Evolutionary conservation across 2,329 filamentous ascomycete species (phyloP).

Genomic region (Parascedosporium putredinis): DNA sequence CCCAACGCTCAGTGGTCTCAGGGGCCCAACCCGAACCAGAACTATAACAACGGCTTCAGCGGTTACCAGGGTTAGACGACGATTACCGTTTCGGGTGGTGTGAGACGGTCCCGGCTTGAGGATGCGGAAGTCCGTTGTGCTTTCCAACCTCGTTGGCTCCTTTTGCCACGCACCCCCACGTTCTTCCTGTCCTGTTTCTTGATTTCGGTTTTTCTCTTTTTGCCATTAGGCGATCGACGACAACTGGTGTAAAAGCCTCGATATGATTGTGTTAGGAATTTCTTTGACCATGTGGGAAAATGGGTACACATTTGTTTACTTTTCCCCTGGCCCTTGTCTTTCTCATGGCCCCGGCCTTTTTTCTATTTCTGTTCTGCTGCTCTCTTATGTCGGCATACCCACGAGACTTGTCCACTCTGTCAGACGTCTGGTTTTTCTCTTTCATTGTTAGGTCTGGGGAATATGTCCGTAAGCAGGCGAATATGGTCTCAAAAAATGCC

Average conservation of each 20-base stretch:
- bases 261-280: slow-evolving; percentile 4
- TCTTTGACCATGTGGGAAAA: slow-evolving; percentile 6
- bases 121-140: no score
- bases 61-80: slow-evolving; percentile 49
- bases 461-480: slow-evolving; percentile 9
- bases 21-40: slow-evolving; percentile 38
- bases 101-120: no score
- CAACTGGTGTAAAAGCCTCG: neutral
- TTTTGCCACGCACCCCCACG: no score
- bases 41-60: slow-evolving; percentile 52
- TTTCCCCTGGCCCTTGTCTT: slow-evolving; percentile 15
- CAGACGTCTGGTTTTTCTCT: slow-evolving; percentile 13
- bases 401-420: slow-evolving; percentile 16
- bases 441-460: slow-evolving; percentile 16
- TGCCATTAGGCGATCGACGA: slow-evolving; percentile 2
- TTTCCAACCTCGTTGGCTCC: no score
- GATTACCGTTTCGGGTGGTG: neutral
- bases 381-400: slow-evolving; percentile 13
- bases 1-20: slow-evolving; percentile 47
- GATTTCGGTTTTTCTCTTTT: slow-evolving; percentile 7
- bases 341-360: slow-evolving; percentile 9
- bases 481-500: slow-evolving; percentile 9
- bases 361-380: slow-evolving; percentile 15
- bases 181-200: neutral
- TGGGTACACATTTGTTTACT: slow-evolving; percentile 11